These are phyloP conservation scores for Posidonia australis DNA, from an alignment of 106 monocot species.

Conservation along the genomic window DNA sequence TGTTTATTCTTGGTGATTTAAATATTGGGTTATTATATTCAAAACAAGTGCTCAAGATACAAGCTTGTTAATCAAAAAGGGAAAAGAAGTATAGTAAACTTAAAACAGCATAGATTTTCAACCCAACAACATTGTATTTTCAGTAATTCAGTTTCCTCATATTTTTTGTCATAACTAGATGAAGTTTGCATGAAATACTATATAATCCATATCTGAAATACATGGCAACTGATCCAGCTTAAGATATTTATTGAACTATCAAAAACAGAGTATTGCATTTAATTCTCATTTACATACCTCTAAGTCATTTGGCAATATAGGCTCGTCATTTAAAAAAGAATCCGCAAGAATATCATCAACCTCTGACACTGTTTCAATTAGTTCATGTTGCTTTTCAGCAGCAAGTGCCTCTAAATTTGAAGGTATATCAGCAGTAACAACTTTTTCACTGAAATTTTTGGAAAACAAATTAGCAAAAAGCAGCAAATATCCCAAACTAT, in stretches of 20 bases:
- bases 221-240: too few species aligned
- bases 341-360: slow-evolving; percentile 96
- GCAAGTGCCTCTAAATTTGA: slow-evolving; percentile 49
- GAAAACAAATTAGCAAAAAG: slow-evolving; percentile 1
- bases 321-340: slow-evolving; percentile 81
- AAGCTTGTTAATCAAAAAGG: too few species aligned
- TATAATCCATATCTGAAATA: too few species aligned
- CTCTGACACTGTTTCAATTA: slow-evolving; percentile 96
- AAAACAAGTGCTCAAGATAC: too few species aligned
- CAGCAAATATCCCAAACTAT: neutral
- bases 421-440: slow-evolving; percentile 64
- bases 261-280: neutral
- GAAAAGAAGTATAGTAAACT: too few species aligned
- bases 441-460: slow-evolving; percentile 53
- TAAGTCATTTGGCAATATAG: slow-evolving; percentile 58
- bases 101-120: too few species aligned
- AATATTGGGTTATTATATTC: too few species aligned
- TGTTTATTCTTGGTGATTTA: too few species aligned
- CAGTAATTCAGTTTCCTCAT: too few species aligned
- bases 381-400: slow-evolving; percentile 69
- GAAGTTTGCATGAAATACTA: too few species aligned
- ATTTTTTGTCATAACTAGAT: too few species aligned
- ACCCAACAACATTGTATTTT: too few species aligned
- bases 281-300: slow-evolving; percentile 32
- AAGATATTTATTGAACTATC: neutral